Base-by-base conservation (phyloP, 1,284 basidiomycete species). In the Fistulina hepatica region DNA sequence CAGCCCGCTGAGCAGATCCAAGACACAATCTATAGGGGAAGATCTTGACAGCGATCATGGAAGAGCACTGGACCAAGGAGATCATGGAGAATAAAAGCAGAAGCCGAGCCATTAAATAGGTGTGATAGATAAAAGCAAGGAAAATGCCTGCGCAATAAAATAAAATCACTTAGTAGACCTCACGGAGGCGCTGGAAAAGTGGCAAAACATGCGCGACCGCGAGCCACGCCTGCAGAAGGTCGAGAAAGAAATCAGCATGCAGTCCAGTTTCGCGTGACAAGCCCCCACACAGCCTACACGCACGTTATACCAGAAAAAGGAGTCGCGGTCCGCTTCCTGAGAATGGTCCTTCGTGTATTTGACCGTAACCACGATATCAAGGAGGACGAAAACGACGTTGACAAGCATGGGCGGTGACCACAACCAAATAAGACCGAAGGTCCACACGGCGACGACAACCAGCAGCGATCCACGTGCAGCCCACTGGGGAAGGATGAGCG, bases 401-500 rank as follows among this genome's bases (percentile, higher is more conserved):
- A 42, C 36, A n/a, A 37, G 19, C 2, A 39, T 6, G 5, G 48
- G 44, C 12, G 48, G 48, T 8, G 26, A 31, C 48, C 48, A 49
- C 20, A 45, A 26, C 21, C 28, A 35, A 12, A 48, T 33, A 19
- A 49, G 34, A n/a, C 40, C 44, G 3, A 21, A 22, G 10, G 48
- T 46, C 34, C 36, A 44, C 11, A 21, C 39, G 7, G 40, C 38
- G 10, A 49, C 43, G 21, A 46, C 33, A 8, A 34, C n/a, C 28
- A 43, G 39, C 20, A 49, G 33, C 12, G 48, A 46, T 46, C 48
- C 46, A n/a, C 48, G 44, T 13, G 46, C 46, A 19, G 46, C 36
- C 0, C 36, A 24, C 22, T 44, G 42, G 3, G 49, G 43, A 13
- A 52, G 34, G 20, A 49, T 42, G 28, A 59, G 48, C 11, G 59